Percentiles rank a stretch among this genome's conserved stretches.
Conservation (phyloP, 1,284 basidiomycete species). For the Papiliotrema terrestris region DNA sequence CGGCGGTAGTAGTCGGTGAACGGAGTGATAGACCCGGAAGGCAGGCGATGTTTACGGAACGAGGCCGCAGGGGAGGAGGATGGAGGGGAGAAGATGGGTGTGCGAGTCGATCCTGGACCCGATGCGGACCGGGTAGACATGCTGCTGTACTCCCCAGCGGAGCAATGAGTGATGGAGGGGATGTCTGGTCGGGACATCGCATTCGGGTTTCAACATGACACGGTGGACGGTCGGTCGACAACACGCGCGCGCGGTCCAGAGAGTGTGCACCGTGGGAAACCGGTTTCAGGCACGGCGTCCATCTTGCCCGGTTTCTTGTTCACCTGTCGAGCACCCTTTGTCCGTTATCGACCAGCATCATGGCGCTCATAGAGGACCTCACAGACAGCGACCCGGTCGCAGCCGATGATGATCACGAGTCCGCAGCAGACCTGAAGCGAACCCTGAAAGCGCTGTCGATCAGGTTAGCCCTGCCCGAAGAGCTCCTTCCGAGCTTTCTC, state of each 20-base stretch:
- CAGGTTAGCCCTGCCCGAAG: conserved; percentile 22
- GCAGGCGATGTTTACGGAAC: not conserved
- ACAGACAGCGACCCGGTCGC: conserved; percentile 4
- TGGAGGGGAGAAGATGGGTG: too few species aligned
- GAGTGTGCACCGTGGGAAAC: conserved; percentile 4
- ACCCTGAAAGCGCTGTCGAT: conserved; percentile 14
- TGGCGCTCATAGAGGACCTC: conserved; percentile 39
- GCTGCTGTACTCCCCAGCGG: not conserved
- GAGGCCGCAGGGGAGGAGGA: too few species aligned
- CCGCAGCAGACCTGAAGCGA: conserved; percentile 10
- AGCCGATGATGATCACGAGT: not conserved
- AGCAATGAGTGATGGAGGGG: not conserved
- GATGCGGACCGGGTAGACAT: not conserved
- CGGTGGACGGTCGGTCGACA: not conserved
- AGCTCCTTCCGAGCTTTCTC: conserved; percentile 27
- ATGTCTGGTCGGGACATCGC: not conserved
- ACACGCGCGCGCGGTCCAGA: not conserved
- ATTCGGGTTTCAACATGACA: not conserved
- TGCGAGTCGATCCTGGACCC: too few species aligned
- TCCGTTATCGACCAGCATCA: conserved; percentile 7
- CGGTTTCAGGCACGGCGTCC: not conserved
- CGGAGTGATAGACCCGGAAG: not conserved
- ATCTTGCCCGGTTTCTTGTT: not conserved
- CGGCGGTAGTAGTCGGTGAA: conserved; percentile 2
- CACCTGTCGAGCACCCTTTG: not conserved